Base-by-base conservation (phyloP, 495 filamentous ascomycete species). In the Articulospora tetracladia region DNA sequence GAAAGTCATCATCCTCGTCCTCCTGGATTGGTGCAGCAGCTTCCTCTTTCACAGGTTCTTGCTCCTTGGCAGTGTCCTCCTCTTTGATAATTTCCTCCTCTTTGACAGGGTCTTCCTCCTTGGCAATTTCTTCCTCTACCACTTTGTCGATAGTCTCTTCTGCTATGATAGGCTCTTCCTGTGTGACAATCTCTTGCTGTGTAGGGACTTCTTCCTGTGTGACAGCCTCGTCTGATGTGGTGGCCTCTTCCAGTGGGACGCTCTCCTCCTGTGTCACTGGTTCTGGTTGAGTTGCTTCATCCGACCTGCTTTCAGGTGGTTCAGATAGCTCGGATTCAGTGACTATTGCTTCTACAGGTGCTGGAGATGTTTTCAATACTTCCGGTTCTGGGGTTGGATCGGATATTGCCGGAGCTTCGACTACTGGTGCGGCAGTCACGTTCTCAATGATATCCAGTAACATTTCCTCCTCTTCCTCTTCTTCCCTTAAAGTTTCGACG, bases 381-480 rank as follows among this genome's bases (percentile, higher is more conserved):
- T 17, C 8, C n/a, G 19, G 15, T 30, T 49, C 20, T 17, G 55
- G 24, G 36, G 3, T 17, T 32, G 30, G 7, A 6, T 7, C 4
- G 7, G 41, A 17, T 4, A 47, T 34, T 19, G 41, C 28, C n/a
- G n/a, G n/a, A n/a, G 57, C 15, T 30, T 15, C 23, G 17, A 22
- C 53, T n/a, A 56, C 62, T n/a, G 54, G 50, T 13, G 47, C 39
- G 59, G 51, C 60, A 24, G 50, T 57, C 0, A 47, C 46, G 25
- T 60, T 60, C 17, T 62, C 60, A 4, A 55, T 32, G 13, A 64
- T 68, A 19, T 66, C 66, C 20, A 66, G 52, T 13, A 68, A 20
- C 66, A 64, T 63, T 46, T 58, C 55, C 30, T 66, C 66, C 26
- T 65, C 62, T 36, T 54, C 60, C 54, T 62, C 62, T 28, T 66